Conservation (phyloP, 2,329 filamentous ascomycete species). For the Neonectria sp. region DNA sequence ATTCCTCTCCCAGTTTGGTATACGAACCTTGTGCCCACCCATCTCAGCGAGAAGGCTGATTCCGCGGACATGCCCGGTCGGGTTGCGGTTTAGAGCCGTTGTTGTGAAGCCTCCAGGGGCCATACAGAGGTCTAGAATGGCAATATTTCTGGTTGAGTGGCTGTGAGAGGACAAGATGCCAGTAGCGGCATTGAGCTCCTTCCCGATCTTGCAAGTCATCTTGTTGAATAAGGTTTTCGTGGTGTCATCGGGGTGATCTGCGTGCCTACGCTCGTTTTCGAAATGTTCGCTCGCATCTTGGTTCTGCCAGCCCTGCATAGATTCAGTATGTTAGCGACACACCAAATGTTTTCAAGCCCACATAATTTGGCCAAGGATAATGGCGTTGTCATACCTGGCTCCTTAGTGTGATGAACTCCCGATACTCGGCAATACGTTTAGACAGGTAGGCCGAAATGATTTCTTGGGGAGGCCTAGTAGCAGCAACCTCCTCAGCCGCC, state of each 20-base stretch:
- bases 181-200: not conserved
- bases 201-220: constrained; percentile 5
- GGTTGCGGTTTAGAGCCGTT: not conserved
- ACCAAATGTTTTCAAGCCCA: not conserved
- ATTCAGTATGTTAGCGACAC: not conserved
- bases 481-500: not conserved
- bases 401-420: not conserved
- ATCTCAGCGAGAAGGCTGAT: not conserved
- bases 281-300: not conserved
- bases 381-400: not conserved
- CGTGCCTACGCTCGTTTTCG: not conserved
- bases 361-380: not conserved
- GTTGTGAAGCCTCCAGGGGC: constrained; percentile 12
- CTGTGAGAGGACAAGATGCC: not conserved
- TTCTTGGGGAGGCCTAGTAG: not conserved
- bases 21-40: not conserved
- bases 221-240: not conserved
- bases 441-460: constrained; percentile 3
- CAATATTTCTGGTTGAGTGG: not conserved
- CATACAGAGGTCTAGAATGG: constrained; percentile 7
- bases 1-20: not conserved
- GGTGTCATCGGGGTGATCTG: not conserved
- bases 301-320: not conserved
- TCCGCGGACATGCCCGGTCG: not conserved
- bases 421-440: not conserved